Percentiles rank a stretch among this genome's conserved stretches.
phyloP scores from a whole-genome alignment of 495 filamentous ascomycete species.

The Eremomyces bilateralis region DNA sequence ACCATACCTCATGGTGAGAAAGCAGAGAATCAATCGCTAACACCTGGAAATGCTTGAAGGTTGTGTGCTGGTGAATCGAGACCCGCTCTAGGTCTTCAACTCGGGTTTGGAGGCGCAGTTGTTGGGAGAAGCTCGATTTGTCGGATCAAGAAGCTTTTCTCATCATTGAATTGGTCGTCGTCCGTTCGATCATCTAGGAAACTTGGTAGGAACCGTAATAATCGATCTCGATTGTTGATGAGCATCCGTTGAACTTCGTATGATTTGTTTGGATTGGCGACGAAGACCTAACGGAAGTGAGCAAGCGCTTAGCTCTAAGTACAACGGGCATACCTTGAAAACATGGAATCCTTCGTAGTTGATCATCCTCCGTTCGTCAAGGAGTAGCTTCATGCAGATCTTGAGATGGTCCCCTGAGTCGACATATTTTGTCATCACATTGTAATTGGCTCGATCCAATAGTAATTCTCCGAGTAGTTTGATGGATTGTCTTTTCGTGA shows the following conservation, averaged over 20 bases:
- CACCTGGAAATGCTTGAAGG: too few relatives aligned
- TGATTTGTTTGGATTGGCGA: conserved; percentile 92
- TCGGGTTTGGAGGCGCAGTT: too few relatives aligned
- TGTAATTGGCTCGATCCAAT: conserved; percentile 88
- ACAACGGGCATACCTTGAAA: conserved; percentile 50
- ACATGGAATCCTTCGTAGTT: conserved; percentile 99
- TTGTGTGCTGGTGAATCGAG: too few relatives aligned
- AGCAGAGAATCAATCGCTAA: too few relatives aligned
- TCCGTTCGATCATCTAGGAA: conserved; percentile 92
- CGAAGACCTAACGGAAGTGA: conserved; percentile 47
- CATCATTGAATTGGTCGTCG: conserved; percentile 96
- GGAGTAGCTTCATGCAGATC: conserved; percentile 87
- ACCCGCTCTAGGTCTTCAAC: too few relatives aligned
- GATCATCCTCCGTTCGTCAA: conserved; percentile 93
- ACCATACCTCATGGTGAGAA: too few relatives aligned
- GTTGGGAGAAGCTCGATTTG: too few relatives aligned
- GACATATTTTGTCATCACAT: conserved; percentile 93
- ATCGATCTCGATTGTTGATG: conserved; percentile 80
- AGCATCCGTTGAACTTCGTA: conserved; percentile 84
- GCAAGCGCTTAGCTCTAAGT: background rate
- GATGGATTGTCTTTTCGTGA: conserved; percentile 95
- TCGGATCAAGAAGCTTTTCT: conserved; percentile 88
- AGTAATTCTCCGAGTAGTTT: conserved; percentile 91
- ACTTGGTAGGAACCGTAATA: conserved; percentile 68
- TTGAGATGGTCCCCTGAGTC: conserved; percentile 89